A percentile compares a stretch with the other conserved stretches of the same genome.
Conservation (phyloP, 164 flowering plant genomes). For the grape (Vitis vinifera) region DNA sequence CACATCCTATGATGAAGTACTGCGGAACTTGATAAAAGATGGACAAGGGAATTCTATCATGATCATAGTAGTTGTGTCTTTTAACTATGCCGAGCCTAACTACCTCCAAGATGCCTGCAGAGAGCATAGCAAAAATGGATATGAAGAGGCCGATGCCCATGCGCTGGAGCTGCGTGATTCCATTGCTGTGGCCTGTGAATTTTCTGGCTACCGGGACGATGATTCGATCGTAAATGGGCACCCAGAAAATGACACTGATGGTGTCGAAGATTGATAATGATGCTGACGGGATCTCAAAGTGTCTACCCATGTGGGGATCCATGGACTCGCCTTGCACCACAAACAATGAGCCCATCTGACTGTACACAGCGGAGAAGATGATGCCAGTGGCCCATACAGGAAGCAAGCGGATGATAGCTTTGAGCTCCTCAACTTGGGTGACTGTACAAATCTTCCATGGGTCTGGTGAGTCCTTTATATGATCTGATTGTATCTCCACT, state of each 20-base stretch:
- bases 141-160: slow-evolving; percentile 74
- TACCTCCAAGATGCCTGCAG: slow-evolving; percentile 53
- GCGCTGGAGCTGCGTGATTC: slow-evolving; percentile 69
- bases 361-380: slow-evolving; percentile 50
- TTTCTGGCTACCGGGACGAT: slow-evolving; percentile 53
- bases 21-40: slow-evolving; percentile 78
- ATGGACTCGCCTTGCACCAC: slow-evolving; percentile 56
- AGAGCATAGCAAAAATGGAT: slow-evolving; percentile 55
- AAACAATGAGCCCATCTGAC: slow-evolving; percentile 61
- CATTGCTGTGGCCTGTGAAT: slow-evolving; percentile 56
- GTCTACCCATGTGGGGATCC: slow-evolving; percentile 39
- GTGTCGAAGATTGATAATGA: slow-evolving; percentile 64
- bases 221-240: slow-evolving; percentile 51
- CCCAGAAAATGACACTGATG: slow-evolving; percentile 61
- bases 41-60: slow-evolving; percentile 38
- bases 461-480: slow-evolving; percentile 30
- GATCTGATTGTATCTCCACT: slow-evolving; percentile 39
- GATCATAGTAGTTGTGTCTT: slow-evolving; percentile 40
- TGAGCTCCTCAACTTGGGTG: slow-evolving; percentile 77
- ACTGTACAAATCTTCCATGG: slow-evolving; percentile 74
- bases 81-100: slow-evolving; percentile 41
- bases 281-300: slow-evolving; percentile 54
- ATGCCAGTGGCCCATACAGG: slow-evolving; percentile 74
- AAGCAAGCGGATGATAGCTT: slow-evolving; percentile 51
- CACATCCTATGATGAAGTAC: slow-evolving; percentile 69